phyloP scores from a whole-genome alignment of 345 rosid genomes.

The Hirschfeldia incana region DNA sequence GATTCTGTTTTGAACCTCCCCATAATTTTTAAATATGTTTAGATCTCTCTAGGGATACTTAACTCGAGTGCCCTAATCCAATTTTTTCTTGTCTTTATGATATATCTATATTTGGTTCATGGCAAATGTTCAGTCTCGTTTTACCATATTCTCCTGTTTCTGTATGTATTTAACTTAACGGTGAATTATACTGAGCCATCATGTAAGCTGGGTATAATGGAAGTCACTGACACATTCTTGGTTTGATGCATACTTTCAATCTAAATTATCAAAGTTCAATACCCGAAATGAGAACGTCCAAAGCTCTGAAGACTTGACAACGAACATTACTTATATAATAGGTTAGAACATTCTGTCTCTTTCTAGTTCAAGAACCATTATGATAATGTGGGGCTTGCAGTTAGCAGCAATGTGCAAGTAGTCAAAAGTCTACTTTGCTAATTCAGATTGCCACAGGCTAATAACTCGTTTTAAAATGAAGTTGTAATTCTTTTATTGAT shows the following conservation, averaged over 20 bases:
- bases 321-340: background rate
- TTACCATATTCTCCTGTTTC: constrained; percentile 3
- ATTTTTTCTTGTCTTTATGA: constrained; percentile 19
- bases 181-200: background rate
- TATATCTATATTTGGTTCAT: constrained; percentile 24
- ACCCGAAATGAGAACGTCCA: too few species aligned
- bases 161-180: background rate
- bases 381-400: background rate
- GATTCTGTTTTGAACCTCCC: constrained; percentile 33
- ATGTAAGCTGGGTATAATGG: background rate
- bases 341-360: background rate
- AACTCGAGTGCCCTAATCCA: constrained; percentile 35
- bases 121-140: constrained; percentile 26
- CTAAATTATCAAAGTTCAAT: too few species aligned
- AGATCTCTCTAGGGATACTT: constrained; percentile 35
- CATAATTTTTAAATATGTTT: constrained; percentile 36
- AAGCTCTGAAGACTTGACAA: too few species aligned
- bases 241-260: too few species aligned
- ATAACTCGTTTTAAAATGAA: background rate
- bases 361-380: background rate
- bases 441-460: background rate
- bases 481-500: background rate
- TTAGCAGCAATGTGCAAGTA: constrained; percentile 8
- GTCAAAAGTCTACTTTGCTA: constrained; percentile 34
- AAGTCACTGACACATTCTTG: too few species aligned